Base-by-base conservation (phyloP, 768 basidiomycete species). In the Xanthoconium stramineum region DNA sequence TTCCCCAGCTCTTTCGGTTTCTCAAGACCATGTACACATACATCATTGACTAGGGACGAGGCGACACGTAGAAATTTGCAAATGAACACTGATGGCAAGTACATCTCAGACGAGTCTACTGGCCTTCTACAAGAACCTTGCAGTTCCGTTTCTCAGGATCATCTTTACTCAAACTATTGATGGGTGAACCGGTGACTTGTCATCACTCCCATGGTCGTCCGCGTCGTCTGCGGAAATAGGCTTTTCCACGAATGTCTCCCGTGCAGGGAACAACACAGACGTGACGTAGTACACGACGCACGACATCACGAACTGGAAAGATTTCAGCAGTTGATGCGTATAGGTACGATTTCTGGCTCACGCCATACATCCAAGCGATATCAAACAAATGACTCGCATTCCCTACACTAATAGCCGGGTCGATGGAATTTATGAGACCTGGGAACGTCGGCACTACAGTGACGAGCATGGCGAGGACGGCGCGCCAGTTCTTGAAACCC, bases 281-380 rank as follows among this genome's bases (percentile, higher is more conserved):
- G 70, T 61, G 55, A 42, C n/a, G 45, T 71, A 71, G 56, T 71
- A 71, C 43, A 71, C 69, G 49, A 63, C 36, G 12, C 58, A 64
- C 37, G 67, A 59, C 24, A 71, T 62, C 15, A 68, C 49, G 8
- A 71, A 71, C 71, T 71, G 36, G 20, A 4, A 14, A 43, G 15
- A 1, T 24, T 14, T 50, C 32, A 15, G 19, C 30, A 19, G 10
- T 33, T 8, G 17, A 29, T 28, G 43, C 49, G 15, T 35, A 29
- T 24, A 10, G 10, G 32, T 30, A 24, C 20, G 19, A 19, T 35
- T 35, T 5, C 10, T 33, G n/a, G 73, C 84, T 51, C 68, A 91
- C 88, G 52, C 88, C 88, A 61, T 86, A 89, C 29, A 94, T 65
- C 84, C 88, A 94, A 3, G 87, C 81, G 55, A 93, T 77, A 64